These are phyloP conservation scores for Saccharomyces hybrid DNA, from an alignment of 1,139 yeast species.

Conservation along the genomic window DNA sequence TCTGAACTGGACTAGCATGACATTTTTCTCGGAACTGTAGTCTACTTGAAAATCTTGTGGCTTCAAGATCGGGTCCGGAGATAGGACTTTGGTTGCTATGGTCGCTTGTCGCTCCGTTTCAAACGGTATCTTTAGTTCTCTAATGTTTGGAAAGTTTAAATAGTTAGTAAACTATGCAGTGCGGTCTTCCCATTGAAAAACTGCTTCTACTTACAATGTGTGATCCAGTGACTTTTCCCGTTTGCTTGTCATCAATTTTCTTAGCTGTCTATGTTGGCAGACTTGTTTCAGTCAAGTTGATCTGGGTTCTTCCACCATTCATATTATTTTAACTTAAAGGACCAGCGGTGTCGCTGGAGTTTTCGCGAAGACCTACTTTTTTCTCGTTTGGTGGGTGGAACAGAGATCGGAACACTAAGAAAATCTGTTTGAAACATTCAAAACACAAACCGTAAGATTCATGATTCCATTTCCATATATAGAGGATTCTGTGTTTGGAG, in stretches of 20 bases:
- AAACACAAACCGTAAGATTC: background rate
- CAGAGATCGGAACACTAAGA: background rate
- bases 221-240: conserved; percentile 9
- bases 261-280: too few relatives aligned
- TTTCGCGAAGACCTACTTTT: background rate
- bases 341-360: background rate
- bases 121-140: conserved; percentile 54
- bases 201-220: conserved; percentile 9
- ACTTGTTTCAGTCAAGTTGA: background rate
- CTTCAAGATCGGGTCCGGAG: conserved; percentile 74
- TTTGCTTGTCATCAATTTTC: background rate
- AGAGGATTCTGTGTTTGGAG: background rate
- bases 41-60: conserved; percentile 48
- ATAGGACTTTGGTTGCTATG: conserved; percentile 51
- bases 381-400: background rate
- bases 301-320: background rate
- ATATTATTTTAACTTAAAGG: background rate
- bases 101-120: conserved; percentile 49
- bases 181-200: background rate
- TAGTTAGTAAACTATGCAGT: background rate
- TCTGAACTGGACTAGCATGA: conserved; percentile 39
- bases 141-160: conserved; percentile 10
- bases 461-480: background rate
- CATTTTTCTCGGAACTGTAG: conserved; percentile 31
- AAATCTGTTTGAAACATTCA: background rate